A percentile compares a stretch with the other conserved stretches of the same genome.
Evolutionary conservation across 345 rosid genomes (phyloP).

Genomic region (Crucihimalaya himalaica): DNA sequence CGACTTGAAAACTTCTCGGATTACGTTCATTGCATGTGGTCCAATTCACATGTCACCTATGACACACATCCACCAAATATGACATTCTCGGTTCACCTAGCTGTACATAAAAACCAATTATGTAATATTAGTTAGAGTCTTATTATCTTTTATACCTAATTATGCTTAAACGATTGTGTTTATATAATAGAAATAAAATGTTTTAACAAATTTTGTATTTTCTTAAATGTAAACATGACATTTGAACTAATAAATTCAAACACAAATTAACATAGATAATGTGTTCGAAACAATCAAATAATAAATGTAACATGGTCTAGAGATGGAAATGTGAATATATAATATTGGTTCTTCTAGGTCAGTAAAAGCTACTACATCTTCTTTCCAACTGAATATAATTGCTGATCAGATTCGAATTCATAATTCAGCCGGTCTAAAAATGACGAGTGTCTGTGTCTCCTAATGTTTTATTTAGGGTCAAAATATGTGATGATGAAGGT

Average conservation of each 20-base stretch:
- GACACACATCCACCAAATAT: slow-evolving; percentile 23
- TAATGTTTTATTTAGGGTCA: slow-evolving; percentile 13
- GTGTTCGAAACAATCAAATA: background rate
- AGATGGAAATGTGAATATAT: background rate
- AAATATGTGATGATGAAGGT: slow-evolving; percentile 34
- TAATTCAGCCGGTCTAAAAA: background rate
- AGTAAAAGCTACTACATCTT: background rate
- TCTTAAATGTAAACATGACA: background rate
- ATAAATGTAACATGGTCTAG: background rate
- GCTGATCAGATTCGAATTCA: background rate
- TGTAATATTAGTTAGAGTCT: background rate
- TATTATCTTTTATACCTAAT: background rate
- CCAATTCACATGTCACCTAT: slow-evolving; percentile 31
- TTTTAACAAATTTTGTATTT: background rate
- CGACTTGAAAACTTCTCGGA: slow-evolving; percentile 13
- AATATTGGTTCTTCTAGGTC: background rate
- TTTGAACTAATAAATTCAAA: background rate
- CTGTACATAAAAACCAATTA: background rate
- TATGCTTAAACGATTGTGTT: background rate
- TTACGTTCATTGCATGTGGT: slow-evolving; percentile 33
- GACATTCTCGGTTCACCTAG: background rate
- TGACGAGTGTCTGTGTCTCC: background rate
- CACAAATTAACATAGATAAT: background rate
- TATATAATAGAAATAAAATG: background rate
- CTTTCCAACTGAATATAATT: background rate